Evolutionary conservation across 2,329 filamentous ascomycete genomes (phyloP).

Genomic region (Aspergillus costaricaensis): DNA sequence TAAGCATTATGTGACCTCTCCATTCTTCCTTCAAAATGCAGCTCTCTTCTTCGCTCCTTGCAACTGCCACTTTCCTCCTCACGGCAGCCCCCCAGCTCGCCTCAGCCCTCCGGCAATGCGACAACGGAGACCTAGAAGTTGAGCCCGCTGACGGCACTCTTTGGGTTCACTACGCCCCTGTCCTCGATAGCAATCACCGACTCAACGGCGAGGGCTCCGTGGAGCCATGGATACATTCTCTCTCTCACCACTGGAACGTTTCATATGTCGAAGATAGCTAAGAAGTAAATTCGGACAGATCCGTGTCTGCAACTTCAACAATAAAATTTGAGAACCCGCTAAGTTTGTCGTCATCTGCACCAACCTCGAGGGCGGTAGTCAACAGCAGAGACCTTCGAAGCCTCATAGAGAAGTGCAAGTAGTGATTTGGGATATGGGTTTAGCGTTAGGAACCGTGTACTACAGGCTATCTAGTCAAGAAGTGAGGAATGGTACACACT

Average conservation of each 20-base stretch:
- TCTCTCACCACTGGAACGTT: too few species aligned
- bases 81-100: not conserved
- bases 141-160: not conserved
- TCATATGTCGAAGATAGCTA: not conserved
- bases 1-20: too few species aligned
- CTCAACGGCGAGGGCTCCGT: too few species aligned
- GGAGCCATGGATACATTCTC: not conserved
- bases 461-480: too few species aligned
- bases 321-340: not conserved
- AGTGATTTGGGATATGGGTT: too few species aligned
- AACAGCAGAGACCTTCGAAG: not conserved
- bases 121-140: not conserved
- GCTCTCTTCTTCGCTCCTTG: too few species aligned
- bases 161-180: not conserved
- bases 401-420: not conserved
- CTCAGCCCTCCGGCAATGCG: not conserved
- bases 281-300: not conserved
- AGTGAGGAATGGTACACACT: too few species aligned
- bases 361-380: not conserved
- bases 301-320: not conserved
- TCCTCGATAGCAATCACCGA: not conserved
- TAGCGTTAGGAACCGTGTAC: too few species aligned
- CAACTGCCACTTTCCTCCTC: not conserved
- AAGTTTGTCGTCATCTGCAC: not conserved
- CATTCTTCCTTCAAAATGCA: too few species aligned